Percentiles rank a stretch among this genome's conserved stretches.
Evolutionary conservation across 192 early-diverging fungal genomes (phyloP).

Genomic region (Gonapodya sp.): DNA sequence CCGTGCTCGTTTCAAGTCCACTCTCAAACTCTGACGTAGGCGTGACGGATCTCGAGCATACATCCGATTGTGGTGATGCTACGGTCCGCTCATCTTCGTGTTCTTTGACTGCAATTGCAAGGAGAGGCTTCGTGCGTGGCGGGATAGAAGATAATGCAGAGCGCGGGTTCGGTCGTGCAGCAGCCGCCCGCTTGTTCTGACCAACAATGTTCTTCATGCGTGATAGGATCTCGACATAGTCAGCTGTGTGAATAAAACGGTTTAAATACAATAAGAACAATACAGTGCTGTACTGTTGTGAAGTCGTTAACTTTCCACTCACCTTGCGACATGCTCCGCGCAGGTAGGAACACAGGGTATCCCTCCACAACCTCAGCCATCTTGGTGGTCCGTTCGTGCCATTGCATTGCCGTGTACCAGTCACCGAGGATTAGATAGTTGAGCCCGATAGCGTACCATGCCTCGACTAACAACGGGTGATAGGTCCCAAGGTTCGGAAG

Average conservation of each 20-base stretch:
- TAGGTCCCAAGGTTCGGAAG: constrained; percentile 23
- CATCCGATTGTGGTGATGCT: neutral
- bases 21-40: too few species aligned
- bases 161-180: neutral
- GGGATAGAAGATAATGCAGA: neutral
- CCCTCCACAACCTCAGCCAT: constrained; percentile 22
- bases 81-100: neutral
- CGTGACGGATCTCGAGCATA: too few species aligned
- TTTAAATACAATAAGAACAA: neutral
- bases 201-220: constrained; percentile 2
- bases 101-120: neutral
- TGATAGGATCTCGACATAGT: constrained; percentile 27
- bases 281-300: too few species aligned
- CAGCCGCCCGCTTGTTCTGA: neutral
- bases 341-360: constrained; percentile 30
- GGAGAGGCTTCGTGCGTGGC: neutral
- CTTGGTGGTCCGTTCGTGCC: constrained; percentile 23
- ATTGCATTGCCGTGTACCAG: constrained; percentile 18
- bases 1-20: too few species aligned
- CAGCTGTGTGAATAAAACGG: constrained; percentile 12
- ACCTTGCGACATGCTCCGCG: constrained; percentile 28
- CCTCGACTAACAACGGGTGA: constrained; percentile 29
- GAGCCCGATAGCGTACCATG: constrained; percentile 29
- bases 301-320: neutral
- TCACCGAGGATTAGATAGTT: constrained; percentile 28